phyloP scores from a whole-genome alignment of 179 eudicot genomes.

The Pouteria campechiana region DNA sequence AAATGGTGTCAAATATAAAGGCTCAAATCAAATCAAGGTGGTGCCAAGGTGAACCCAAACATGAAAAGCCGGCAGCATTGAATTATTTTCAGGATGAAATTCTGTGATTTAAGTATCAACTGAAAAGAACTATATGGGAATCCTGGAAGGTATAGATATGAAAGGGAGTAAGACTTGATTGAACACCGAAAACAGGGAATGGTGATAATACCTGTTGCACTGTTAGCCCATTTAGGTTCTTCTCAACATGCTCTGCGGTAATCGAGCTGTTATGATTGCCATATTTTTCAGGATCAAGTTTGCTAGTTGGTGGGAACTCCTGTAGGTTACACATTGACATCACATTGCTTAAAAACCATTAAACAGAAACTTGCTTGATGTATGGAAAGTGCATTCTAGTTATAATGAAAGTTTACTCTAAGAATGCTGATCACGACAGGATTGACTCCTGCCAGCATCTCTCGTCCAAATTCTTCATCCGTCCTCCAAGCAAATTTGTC shows the following conservation, averaged over 20 bases:
- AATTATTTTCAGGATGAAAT: too few species aligned
- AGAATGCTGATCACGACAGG: slow-evolving; percentile 54
- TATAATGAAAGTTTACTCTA: slow-evolving; percentile 20
- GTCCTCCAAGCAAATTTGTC: slow-evolving; percentile 75
- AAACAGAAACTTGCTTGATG: not conserved
- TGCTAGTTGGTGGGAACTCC: slow-evolving; percentile 75
- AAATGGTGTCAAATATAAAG: too few species aligned
- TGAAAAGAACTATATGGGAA: not conserved
- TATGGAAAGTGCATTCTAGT: not conserved
- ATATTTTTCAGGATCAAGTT: slow-evolving; percentile 33
- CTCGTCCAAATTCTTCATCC: slow-evolving; percentile 90
- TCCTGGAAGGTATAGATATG: not conserved
- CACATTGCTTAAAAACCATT: not conserved
- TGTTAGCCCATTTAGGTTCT: slow-evolving; percentile 35
- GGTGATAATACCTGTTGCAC: slow-evolving; percentile 40
- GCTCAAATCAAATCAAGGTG: too few species aligned
- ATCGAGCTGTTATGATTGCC: slow-evolving; percentile 54
- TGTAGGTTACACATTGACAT: slow-evolving; percentile 24
- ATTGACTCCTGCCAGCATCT: slow-evolving; percentile 68
- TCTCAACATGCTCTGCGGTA: slow-evolving; percentile 26
- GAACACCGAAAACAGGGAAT: not conserved
- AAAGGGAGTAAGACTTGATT: too few species aligned
- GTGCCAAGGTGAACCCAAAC: too few species aligned
- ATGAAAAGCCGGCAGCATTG: too few species aligned
- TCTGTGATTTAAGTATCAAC: not conserved